phyloP scores from a whole-genome alignment of 768 basidiomycete genomes.

The Boletus barrowsii region DNA sequence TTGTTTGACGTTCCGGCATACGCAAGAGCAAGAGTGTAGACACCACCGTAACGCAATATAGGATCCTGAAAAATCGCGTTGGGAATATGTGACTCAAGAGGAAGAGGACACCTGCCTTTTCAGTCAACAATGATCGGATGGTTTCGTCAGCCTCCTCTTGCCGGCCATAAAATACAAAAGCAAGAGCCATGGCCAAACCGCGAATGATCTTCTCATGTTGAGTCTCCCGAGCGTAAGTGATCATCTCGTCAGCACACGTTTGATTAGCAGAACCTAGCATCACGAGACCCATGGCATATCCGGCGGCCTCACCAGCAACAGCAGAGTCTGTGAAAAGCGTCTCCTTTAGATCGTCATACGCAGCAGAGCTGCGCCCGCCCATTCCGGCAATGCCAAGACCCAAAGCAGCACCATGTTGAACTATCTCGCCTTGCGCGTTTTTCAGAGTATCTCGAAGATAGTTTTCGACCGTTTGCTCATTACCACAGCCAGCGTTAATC shows the following conservation, averaged over 20 bases:
- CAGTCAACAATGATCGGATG: constrained; percentile 70
- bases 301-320: constrained; percentile 92
- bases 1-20: constrained; percentile 97
- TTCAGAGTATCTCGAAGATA: constrained; percentile 82
- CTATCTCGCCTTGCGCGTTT: constrained; percentile 74
- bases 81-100: neutral
- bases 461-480: constrained; percentile 58
- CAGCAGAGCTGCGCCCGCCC: constrained; percentile 84
- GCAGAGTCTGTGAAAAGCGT: constrained; percentile 93
- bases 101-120: constrained; percentile 61
- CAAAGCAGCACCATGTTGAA: constrained; percentile 95
- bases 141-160: constrained; percentile 92
- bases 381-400: constrained; percentile 96
- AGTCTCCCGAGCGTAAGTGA: constrained; percentile 93
- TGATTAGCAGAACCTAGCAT: constrained; percentile 93
- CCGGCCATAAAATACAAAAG: constrained; percentile 88
- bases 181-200: constrained; percentile 88
- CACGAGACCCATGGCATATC: constrained; percentile 96
- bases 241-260: constrained; percentile 87
- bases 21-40: constrained; percentile 93
- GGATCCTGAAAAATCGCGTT: constrained; percentile 63
- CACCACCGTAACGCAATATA: constrained; percentile 95
- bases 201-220: constrained; percentile 99
- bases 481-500: constrained; percentile 90
- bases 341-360: constrained; percentile 89